phyloP scores from a whole-genome alignment of 306 rosid species.

The Trifolium subterraneum region DNA sequence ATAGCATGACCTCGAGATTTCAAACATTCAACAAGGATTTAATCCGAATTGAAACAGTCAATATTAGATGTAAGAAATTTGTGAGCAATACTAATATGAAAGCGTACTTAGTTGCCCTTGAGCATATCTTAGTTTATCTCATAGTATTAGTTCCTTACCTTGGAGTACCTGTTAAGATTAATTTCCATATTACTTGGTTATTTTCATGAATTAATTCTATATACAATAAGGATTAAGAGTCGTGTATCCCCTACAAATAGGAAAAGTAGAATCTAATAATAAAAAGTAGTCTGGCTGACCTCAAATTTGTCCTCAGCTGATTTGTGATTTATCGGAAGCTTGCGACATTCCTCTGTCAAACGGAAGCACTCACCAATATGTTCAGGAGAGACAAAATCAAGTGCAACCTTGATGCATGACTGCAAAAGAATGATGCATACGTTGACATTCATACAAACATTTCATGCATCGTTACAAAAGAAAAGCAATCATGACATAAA shows the following conservation, averaged over 20 bases:
- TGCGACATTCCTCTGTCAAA: constrained; percentile 77
- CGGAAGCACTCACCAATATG: constrained; percentile 78
- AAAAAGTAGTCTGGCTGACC: constrained; percentile 49
- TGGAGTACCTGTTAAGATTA: not conserved
- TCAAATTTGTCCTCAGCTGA: constrained; percentile 75
- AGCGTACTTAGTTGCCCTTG: not conserved
- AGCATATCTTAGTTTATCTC: not conserved
- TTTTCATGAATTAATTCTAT: not conserved
- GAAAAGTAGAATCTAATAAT: not conserved
- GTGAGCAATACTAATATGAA: too few species aligned
- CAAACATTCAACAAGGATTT: constrained; percentile 19
- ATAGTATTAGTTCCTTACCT: not conserved
- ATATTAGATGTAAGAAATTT: too few species aligned
- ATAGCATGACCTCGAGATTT: not conserved
- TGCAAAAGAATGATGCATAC: constrained; percentile 39
- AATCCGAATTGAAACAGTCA: too few species aligned
- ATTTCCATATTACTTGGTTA: not conserved
- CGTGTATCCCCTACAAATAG: not conserved
- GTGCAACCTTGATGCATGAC: constrained; percentile 92
- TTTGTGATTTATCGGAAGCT: constrained; percentile 68
- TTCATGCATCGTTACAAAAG: not conserved
- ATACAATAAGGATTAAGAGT: constrained; percentile 1
- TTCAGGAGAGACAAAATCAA: constrained; percentile 91
- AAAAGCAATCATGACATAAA: not conserved
- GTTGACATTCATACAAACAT: constrained; percentile 3